Percentiles rank a stretch among this genome's conserved stretches.
Evolutionary conservation across 495 filamentous ascomycete species (phyloP).

Genomic region (Amniculicola lignicola): DNA sequence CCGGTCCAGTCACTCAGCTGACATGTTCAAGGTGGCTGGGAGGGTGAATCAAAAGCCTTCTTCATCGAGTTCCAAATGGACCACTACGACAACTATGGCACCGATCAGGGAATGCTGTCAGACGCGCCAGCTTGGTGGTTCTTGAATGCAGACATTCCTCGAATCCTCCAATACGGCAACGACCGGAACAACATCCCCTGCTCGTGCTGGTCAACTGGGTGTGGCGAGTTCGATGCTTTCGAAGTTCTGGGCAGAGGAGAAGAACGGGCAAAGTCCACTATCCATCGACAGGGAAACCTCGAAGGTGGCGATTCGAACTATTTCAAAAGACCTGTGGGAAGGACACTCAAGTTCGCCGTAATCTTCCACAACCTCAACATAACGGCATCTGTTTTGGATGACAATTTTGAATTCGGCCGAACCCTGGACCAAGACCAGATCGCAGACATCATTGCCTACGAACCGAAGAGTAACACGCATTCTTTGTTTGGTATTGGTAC

Average conservation of each 20-base stretch:
- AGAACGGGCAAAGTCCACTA: constrained; percentile 53
- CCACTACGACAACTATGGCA: constrained; percentile 42
- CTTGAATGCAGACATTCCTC: constrained; percentile 66
- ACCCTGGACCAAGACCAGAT: constrained; percentile 1
- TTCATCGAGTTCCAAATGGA: constrained; percentile 70
- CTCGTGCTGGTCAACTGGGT: constrained; percentile 65
- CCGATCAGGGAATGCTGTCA: constrained; percentile 51
- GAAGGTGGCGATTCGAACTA: constrained; percentile 59
- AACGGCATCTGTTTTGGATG: constrained; percentile 44
- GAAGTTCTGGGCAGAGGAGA: constrained; percentile 58
- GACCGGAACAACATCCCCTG: constrained; percentile 44
- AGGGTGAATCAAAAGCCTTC: constrained; percentile 60
- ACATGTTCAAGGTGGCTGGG: constrained; percentile 58
- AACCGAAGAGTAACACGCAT: constrained; percentile 17
- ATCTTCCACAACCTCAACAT: constrained; percentile 51
- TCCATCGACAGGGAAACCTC: constrained; percentile 53
- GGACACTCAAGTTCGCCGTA: constrained; percentile 57
- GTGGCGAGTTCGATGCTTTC: constrained; percentile 70
- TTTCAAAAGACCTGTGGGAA: constrained; percentile 56
- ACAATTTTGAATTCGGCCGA: constrained; percentile 23
- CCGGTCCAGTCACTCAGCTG: not conserved
- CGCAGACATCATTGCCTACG: constrained; percentile 19
- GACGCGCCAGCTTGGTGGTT: constrained; percentile 60
- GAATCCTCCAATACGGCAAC: constrained; percentile 60
- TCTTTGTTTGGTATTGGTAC: constrained; percentile 23